Evolutionary conservation across 495 filamentous ascomycete species (phyloP), one percentile per base, ranked within the genome.

Genomic region (Talaromyces borbonicus): DNA sequence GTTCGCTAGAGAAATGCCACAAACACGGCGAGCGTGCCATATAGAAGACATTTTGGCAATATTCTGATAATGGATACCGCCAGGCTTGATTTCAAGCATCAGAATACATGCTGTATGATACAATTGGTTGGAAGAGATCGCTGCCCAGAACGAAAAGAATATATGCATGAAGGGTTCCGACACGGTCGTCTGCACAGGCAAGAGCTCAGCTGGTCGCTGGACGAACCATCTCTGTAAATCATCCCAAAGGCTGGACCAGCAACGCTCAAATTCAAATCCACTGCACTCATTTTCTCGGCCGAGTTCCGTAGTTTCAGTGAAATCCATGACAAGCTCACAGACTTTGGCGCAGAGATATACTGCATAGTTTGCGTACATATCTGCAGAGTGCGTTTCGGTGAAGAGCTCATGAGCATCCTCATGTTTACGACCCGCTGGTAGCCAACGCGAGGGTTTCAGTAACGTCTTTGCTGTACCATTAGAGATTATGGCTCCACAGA

Each of bases 11-110:
- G 71, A 73, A 3, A 72, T 75, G 0, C 68, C 71, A 40, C 68
- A 72, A 22, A 73, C 67, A 0, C 63, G 62, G 26, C 62, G 59
- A 3, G 71, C 71, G 56, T 75, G 68, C 69, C 69, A 73, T 14
- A 75, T 40, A 1, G 59, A 41, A 18, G 61, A 59, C 1, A 53
- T 41, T n/a, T n/a, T n/a, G n/a, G n/a, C n/a, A n/a, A n/a, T n/a
- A n/a, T n/a, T n/a, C n/a, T n/a, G n/a, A n/a, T n/a, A n/a, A n/a
- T n/a, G n/a, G n/a, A n/a, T n/a, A n/a, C n/a, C n/a, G n/a, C n/a
- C n/a, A n/a, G 68, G 66, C 45, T 56, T 60, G 23, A 57, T 60
- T 16, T 66, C 60, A 1, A 75, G 55, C 26, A 75, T 47, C 11
- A 73, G 49, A 19, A 74, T 60, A 46, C 67, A 67, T 12, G 66